Conservation (phyloP, 495 filamentous ascomycete genomes). For the Cercophora scortea region DNA sequence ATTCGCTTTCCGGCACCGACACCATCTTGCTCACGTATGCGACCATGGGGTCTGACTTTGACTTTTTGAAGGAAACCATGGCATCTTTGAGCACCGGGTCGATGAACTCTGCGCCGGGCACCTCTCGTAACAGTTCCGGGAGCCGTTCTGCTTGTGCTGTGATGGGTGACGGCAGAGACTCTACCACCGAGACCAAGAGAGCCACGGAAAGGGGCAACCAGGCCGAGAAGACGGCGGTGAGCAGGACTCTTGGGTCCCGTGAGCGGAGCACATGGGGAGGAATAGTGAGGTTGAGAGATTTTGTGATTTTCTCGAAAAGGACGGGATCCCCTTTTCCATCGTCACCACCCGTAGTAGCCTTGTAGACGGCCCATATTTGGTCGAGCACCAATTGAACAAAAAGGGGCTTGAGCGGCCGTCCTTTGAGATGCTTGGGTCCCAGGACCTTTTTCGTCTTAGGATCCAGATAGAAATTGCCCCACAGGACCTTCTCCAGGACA, state of each 20-base stretch:
- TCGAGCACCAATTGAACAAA: conserved; percentile 97
- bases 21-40: conserved; percentile 99
- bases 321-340: conserved; percentile 77
- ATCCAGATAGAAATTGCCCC: conserved; percentile 95
- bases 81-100: conserved; percentile 62
- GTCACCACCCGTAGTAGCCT: conserved; percentile 75
- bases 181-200: conserved; percentile 82
- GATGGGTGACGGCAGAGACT: conserved; percentile 82
- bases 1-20: conserved; percentile 82
- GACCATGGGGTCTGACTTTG: conserved; percentile 65
- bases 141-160: conserved; percentile 77
- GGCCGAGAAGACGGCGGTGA: conserved; percentile 76
- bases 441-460: conserved; percentile 94
- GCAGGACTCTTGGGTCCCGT: conserved; percentile 70
- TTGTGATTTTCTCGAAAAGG: conserved; percentile 89
- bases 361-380: conserved; percentile 94
- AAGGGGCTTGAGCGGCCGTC: conserved; percentile 84
- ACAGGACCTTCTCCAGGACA: conserved; percentile 89
- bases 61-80: conserved; percentile 70
- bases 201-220: conserved; percentile 96
- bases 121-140: conserved; percentile 68
- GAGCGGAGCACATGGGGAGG: conserved; percentile 79
- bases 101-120: conserved; percentile 67
- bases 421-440: conserved; percentile 86
- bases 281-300: conserved; percentile 76